A percentile compares a stretch with the other conserved stretches of the same genome.
Conservation (phyloP, 352 stramenopile genomes). For the Pythium folliculosum region DNA sequence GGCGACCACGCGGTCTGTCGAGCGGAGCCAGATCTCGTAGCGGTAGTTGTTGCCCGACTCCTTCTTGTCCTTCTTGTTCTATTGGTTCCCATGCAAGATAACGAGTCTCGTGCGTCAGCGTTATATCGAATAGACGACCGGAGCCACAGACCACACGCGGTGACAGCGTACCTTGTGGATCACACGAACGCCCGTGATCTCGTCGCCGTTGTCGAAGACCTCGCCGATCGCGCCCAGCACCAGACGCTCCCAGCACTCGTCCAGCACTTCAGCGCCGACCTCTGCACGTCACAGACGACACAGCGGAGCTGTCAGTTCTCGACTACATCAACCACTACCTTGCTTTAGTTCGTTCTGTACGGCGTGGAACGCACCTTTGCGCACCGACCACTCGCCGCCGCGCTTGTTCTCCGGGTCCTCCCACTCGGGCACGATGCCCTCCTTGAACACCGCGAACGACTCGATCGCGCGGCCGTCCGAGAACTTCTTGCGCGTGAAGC, state of each 20-base stretch:
- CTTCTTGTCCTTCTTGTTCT: slow-evolving; percentile 85
- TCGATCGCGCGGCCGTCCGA: slow-evolving; percentile 89
- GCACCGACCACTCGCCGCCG: slow-evolving; percentile 86
- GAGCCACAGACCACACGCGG: not conserved
- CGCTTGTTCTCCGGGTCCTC: slow-evolving; percentile 89
- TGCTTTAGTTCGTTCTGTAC: not conserved
- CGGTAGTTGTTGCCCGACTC: slow-evolving; percentile 83
- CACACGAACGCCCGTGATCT: slow-evolving; percentile 90
- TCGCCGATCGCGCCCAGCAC: slow-evolving; percentile 91
- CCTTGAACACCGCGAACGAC: slow-evolving; percentile 93
- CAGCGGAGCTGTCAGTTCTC: not conserved
- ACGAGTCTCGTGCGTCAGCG: not conserved
- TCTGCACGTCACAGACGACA: slow-evolving; percentile 37
- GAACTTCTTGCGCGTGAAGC: slow-evolving; percentile 90
- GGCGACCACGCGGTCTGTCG: slow-evolving; percentile 51
- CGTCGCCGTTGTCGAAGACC: slow-evolving; percentile 80
- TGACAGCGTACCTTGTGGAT: slow-evolving; percentile 80
- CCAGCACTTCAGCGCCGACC: slow-evolving; percentile 69
- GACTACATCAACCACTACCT: no score
- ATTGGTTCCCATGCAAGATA: not conserved
- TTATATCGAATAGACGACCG: not conserved
- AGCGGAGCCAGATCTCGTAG: slow-evolving; percentile 85
- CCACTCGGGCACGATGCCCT: slow-evolving; percentile 89
- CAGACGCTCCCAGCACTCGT: slow-evolving; percentile 90
- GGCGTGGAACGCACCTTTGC: slow-evolving; percentile 52